These are phyloP conservation scores for Berberis thunbergii DNA, from an alignment of 164 flowering plant genomes.

Conservation along the genomic window DNA sequence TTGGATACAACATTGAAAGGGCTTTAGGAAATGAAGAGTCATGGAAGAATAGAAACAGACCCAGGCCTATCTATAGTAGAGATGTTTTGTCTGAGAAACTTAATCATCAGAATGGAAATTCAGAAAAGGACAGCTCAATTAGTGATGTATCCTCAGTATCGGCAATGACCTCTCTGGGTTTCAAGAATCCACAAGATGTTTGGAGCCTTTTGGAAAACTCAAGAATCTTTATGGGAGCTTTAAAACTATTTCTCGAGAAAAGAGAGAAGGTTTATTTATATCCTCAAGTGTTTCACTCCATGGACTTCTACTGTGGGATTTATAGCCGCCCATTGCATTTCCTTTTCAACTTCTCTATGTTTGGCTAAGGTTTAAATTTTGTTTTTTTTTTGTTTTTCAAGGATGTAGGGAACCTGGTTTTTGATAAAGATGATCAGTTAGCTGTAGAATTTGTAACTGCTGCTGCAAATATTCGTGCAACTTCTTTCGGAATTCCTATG, in stretches of 20 bases:
- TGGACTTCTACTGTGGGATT: too few species aligned
- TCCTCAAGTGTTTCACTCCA: not conserved
- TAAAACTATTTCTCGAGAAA: slow-evolving; percentile 61
- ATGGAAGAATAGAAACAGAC: slow-evolving; percentile 83
- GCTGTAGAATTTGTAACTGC: slow-evolving; percentile 99
- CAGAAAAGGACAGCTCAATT: slow-evolving; percentile 20
- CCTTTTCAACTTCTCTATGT: not conserved
- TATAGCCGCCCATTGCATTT: too few species aligned
- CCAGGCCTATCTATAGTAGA: slow-evolving; percentile 65
- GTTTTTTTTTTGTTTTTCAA: slow-evolving; percentile 17
- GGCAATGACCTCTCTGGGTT: slow-evolving; percentile 73
- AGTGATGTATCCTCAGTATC: slow-evolving; percentile 44
- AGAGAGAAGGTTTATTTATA: slow-evolving; percentile 53
- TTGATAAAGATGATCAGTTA: slow-evolving; percentile 97
- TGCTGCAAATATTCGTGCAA: slow-evolving; percentile 94
- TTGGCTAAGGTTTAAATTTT: not conserved
- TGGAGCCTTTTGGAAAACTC: slow-evolving; percentile 87
- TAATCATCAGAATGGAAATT: slow-evolving; percentile 46
- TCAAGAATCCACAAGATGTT: slow-evolving; percentile 88
- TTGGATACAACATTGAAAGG: slow-evolving; percentile 85
- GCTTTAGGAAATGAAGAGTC: slow-evolving; percentile 91
- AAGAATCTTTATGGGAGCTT: slow-evolving; percentile 68
- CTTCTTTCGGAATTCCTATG: slow-evolving; percentile 86
- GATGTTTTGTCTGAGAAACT: slow-evolving; percentile 44
- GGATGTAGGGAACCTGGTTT: slow-evolving; percentile 82